Conservation (phyloP, 768 basidiomycete genomes). For the Phanerochaete sordida region DNA sequence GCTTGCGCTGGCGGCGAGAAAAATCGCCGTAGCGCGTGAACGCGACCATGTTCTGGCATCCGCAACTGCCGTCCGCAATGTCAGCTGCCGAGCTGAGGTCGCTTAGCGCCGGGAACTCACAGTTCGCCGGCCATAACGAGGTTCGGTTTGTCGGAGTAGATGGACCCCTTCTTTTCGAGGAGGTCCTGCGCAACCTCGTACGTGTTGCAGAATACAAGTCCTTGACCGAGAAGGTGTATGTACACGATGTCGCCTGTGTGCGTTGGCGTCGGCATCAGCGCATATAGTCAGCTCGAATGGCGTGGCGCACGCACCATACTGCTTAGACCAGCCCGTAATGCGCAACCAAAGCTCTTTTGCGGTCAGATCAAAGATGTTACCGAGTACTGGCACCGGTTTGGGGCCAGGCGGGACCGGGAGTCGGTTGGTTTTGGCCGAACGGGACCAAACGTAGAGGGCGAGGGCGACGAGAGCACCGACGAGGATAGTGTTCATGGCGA, state of each 20-base stretch:
- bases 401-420: constrained; percentile 63
- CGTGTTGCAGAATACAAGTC: constrained; percentile 65
- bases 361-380: constrained; percentile 60
- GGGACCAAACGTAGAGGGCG: constrained; percentile 13
- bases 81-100: not conserved
- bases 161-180: constrained; percentile 64
- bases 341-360: constrained; percentile 62
- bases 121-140: constrained; percentile 70
- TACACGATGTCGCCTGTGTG: constrained; percentile 62
- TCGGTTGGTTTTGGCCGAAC: constrained; percentile 9
- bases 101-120: constrained; percentile 36
- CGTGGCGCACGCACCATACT: constrained; percentile 48
- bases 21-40: constrained; percentile 66
- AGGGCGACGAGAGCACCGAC: constrained; percentile 16
- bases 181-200: constrained; percentile 57
- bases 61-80: constrained; percentile 39
- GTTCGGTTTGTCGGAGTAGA: constrained; percentile 73
- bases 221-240: constrained; percentile 61
- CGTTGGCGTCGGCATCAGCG: not conserved
- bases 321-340: constrained; percentile 57
- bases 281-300: not conserved
- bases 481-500: constrained; percentile 12
- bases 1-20: constrained; percentile 59
- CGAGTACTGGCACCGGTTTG: constrained; percentile 58
- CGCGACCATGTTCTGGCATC: constrained; percentile 68